These are phyloP conservation scores for Cercospora sesami DNA, from an alignment of 2,329 filamentous ascomycete species.

Conservation along the genomic window DNA sequence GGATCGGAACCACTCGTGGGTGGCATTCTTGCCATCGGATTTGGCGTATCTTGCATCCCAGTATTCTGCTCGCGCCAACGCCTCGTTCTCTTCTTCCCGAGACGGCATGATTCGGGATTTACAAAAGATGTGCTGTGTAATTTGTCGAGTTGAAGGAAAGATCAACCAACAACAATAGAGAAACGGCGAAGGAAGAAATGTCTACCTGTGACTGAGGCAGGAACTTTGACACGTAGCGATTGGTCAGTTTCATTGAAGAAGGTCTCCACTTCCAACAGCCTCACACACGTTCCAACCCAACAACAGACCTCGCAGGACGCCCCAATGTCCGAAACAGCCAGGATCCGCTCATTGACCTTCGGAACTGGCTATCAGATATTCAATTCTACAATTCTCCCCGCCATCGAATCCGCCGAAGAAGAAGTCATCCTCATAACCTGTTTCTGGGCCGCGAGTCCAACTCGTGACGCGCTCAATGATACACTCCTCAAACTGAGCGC, in stretches of 20 bases:
- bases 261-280: not conserved
- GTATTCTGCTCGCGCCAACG: conserved; percentile 42
- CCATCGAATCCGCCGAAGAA: conserved; percentile 59
- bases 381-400: conserved; percentile 54
- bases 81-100: not conserved
- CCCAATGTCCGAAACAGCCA: conserved; percentile 24
- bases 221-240: not conserved
- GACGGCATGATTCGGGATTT: not conserved
- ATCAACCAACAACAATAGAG: not conserved
- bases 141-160: not conserved
- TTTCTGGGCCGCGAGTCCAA: conserved; percentile 72
- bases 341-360: conserved; percentile 42
- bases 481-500: conserved; percentile 62
- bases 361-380: conserved; percentile 50
- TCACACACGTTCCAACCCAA: not conserved
- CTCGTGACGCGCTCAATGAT: conserved; percentile 58
- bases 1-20: conserved; percentile 57
- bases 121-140: not conserved
- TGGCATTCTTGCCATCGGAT: conserved; percentile 43
- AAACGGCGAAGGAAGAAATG: not conserved
- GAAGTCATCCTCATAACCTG: conserved; percentile 78
- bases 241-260: too few species aligned
- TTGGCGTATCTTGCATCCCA: conserved; percentile 54
- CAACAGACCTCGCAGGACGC: not conserved
- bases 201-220: not conserved